Conservation (phyloP, 2,329 filamentous ascomycete species). For the Nothomitra cinnamomea region DNA sequence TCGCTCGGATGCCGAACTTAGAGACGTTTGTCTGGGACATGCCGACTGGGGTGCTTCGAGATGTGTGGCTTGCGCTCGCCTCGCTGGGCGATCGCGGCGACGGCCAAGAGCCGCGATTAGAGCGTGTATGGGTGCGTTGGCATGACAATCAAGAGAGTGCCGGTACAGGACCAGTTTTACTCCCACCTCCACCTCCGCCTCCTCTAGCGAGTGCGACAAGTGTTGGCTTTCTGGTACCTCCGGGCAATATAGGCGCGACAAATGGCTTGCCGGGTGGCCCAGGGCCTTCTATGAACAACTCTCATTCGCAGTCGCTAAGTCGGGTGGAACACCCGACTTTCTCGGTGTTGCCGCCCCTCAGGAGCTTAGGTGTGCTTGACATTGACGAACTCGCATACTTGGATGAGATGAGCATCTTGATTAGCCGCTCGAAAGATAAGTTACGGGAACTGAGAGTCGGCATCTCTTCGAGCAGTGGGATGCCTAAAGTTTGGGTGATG, state of each 20-base stretch:
- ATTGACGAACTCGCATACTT: conserved; percentile 71
- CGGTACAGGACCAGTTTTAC: conserved; percentile 21
- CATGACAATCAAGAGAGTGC: conserved; percentile 47
- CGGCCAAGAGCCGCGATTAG: conserved; percentile 46
- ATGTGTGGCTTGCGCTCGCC: conserved; percentile 64
- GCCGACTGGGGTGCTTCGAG: conserved; percentile 66
- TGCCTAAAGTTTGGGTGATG: conserved; percentile 35
- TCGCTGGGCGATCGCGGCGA: conserved; percentile 47
- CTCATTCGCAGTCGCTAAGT: not conserved
- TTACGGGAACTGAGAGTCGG: conserved; percentile 59
- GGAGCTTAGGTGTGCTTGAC: conserved; percentile 59
- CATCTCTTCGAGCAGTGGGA: conserved; percentile 36
- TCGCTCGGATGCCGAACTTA: conserved; percentile 67
- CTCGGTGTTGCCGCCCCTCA: conserved; percentile 57
- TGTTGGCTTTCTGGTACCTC: conserved; percentile 13
- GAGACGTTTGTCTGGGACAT: conserved; percentile 81
- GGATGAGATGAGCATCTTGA: conserved; percentile 64
- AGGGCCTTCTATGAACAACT: conserved; percentile 6
- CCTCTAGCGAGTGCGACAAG: conserved; percentile 4
- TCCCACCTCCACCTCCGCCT: conserved; percentile 18
- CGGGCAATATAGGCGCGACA: conserved; percentile 16
- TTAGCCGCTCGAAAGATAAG: conserved; percentile 49
- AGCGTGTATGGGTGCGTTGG: conserved; percentile 66
- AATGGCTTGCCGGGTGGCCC: conserved; percentile 12
- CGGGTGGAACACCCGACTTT: conserved; percentile 61